Percentiles rank a stretch among this genome's conserved stretches.
These are phyloP conservation scores for Neospora caninum DNA, from an alignment of 169 alveolate species.

Conservation along the genomic window DNA sequence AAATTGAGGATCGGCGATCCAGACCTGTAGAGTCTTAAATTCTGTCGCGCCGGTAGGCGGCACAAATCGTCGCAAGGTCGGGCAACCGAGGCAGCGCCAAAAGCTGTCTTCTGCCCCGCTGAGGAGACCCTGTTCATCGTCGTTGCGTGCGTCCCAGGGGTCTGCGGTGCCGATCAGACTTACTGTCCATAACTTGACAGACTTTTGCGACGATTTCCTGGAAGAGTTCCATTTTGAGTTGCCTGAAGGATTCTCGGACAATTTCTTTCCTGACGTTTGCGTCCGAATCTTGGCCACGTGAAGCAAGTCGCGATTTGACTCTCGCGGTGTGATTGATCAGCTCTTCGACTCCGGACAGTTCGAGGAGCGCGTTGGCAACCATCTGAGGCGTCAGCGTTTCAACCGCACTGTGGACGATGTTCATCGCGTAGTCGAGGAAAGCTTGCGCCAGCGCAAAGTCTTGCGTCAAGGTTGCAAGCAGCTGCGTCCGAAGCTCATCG, in stretches of 20 bases:
- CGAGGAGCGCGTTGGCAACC: neutral
- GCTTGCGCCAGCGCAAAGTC: conserved; percentile 14
- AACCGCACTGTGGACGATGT: neutral
- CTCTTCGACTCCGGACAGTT: neutral
- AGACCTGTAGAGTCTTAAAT: too few species aligned
- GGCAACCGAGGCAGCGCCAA: too few species aligned
- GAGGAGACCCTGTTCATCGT: too few species aligned
- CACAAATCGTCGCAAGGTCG: too few species aligned
- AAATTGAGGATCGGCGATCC: too few species aligned
- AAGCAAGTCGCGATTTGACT: neutral
- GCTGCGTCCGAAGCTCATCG: neutral
- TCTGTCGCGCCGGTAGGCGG: too few species aligned
- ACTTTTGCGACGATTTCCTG: neutral
- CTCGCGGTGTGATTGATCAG: neutral
- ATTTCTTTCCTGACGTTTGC: neutral
- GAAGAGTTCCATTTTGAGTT: neutral
- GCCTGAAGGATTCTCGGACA: neutral
- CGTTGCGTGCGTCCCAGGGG: too few species aligned
- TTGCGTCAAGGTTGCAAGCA: neutral
- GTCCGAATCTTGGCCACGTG: neutral
- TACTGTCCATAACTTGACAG: neutral
- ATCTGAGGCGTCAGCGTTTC: neutral
- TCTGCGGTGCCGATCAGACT: neutral
- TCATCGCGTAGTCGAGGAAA: neutral
- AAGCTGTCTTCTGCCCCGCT: too few species aligned